These are phyloP conservation scores for Spinacia oleracea DNA, from an alignment of 179 eudicot genomes.

Conservation along the genomic window DNA sequence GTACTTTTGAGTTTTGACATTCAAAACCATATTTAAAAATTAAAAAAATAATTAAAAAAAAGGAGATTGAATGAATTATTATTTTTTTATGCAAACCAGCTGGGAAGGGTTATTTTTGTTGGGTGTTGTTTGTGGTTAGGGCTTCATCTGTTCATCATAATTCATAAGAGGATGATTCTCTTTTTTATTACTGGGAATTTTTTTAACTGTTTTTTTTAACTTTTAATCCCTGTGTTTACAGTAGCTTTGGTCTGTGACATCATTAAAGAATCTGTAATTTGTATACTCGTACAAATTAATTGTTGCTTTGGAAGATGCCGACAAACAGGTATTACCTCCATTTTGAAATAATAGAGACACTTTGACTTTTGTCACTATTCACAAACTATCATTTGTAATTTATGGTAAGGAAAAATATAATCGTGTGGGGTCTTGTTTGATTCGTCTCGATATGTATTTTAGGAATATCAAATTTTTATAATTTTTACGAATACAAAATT, in stretches of 20 bases:
- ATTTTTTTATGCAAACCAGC: conserved; percentile 26
- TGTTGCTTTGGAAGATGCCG: not conserved
- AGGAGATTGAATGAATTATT: not conserved
- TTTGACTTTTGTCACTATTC: too few species aligned
- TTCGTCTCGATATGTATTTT: too few species aligned
- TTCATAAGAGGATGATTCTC: conserved; percentile 18
- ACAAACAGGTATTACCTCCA: not conserved
- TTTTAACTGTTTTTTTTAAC: not conserved
- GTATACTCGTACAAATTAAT: not conserved
- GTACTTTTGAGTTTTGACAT: conserved; percentile 20
- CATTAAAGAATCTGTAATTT: not conserved
- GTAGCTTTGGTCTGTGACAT: conserved; percentile 1
- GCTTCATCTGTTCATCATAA: too few species aligned
- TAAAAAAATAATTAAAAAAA: not conserved
- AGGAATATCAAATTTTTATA: too few species aligned
- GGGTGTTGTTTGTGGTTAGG: conserved; percentile 23
- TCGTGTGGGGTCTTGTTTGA: too few species aligned
- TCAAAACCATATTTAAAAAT: not conserved
- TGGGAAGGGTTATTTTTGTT: not conserved
- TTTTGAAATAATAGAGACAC: too few species aligned
- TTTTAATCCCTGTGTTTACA: not conserved
- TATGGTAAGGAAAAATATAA: too few species aligned
- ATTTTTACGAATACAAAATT: too few species aligned
- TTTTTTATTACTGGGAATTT: not conserved
- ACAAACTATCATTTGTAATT: too few species aligned